Evolutionary conservation across 163 green algal genomes (phyloP).

Genomic region (Scenedesmus sp.): DNA sequence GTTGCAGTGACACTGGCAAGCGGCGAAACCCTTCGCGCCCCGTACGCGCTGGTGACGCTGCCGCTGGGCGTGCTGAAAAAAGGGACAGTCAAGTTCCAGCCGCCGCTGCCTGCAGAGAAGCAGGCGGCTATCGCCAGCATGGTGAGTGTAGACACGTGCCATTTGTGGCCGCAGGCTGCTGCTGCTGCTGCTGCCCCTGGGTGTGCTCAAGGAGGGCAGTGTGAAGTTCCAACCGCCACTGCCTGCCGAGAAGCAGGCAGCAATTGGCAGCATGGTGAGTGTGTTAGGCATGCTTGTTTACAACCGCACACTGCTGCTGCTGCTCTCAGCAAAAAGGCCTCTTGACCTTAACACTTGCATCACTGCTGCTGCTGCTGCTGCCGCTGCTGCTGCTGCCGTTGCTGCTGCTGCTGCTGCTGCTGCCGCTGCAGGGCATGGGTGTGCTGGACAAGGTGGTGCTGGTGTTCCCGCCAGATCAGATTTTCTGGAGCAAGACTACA

Average conservation of each 20-base stretch:
- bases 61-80: conserved; percentile 60
- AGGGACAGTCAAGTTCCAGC: conserved; percentile 34
- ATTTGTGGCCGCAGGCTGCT: not conserved
- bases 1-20: conserved; percentile 44
- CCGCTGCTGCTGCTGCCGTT: not conserved
- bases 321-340: not conserved
- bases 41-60: conserved; percentile 55
- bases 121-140: conserved; percentile 54
- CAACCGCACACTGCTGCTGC: not conserved
- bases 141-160: not conserved
- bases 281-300: not conserved
- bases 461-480: conserved; percentile 44
- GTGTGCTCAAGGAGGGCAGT: not conserved
- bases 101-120: conserved; percentile 55
- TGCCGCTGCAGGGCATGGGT: conserved; percentile 57
- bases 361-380: conserved; percentile 10
- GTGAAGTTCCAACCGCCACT: not conserved
- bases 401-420: not conserved
- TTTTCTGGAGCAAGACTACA: conserved; percentile 54
- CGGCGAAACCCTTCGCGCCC: conserved; percentile 5
- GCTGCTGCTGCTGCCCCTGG: conserved; percentile 38
- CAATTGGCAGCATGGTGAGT: not conserved
- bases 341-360: not conserved
- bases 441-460: conserved; percentile 68
- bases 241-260: not conserved